These are phyloP conservation scores for Aegilops sharonensis DNA, from an alignment of 176 grass and related monocot genomes.

Conservation along the genomic window DNA sequence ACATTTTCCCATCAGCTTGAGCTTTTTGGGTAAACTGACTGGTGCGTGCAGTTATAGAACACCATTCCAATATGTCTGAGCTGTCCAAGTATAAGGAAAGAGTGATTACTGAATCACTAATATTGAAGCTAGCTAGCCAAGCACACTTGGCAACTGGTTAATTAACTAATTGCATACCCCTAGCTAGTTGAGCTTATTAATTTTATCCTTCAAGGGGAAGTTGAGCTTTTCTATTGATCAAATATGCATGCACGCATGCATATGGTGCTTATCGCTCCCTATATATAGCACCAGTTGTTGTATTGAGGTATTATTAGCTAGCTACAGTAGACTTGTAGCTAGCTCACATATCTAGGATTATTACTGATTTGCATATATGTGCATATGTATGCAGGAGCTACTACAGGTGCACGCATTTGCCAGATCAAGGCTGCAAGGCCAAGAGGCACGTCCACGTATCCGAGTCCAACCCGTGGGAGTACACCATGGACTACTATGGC, in stretches of 20 bases:
- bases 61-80: background rate
- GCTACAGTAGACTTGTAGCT: no score
- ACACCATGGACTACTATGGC: constrained; percentile 61
- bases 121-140: background rate
- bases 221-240: background rate
- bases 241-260: background rate
- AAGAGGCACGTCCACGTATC: constrained; percentile 64
- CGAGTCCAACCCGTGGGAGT: constrained; percentile 49
- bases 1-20: no score
- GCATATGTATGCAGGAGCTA: constrained; percentile 55
- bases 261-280: background rate
- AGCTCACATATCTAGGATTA: background rate
- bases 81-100: background rate
- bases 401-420: constrained; percentile 74
- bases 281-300: background rate
- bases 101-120: background rate
- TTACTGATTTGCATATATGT: background rate
- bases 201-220: background rate
- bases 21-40: no score
- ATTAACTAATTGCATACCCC: background rate
- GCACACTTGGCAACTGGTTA: constrained; percentile 2
- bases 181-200: background rate
- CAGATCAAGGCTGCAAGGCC: constrained; percentile 66
- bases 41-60: background rate
- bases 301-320: no score